These are phyloP conservation scores for Globomyces pollinis-pini DNA, from an alignment of 192 early-diverging fungal species.

Conservation along the genomic window DNA sequence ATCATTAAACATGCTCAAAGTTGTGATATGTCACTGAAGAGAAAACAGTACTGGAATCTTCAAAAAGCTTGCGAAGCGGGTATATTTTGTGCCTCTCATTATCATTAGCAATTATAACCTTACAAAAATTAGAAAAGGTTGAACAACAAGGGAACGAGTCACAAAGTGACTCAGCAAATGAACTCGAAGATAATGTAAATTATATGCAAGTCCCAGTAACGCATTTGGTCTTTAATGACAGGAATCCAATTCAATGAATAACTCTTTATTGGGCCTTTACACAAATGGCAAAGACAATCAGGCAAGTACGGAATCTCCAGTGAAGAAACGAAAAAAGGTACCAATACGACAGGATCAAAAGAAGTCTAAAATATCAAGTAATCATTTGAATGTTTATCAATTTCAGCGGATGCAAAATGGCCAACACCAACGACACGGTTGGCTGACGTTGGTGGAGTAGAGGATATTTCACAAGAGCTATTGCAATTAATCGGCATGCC, in stretches of 20 bases:
- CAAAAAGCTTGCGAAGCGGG: not conserved
- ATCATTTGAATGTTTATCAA: not conserved
- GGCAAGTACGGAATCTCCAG: not conserved
- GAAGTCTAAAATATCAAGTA: not conserved
- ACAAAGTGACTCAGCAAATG: not conserved
- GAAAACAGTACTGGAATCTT: not conserved
- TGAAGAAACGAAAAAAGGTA: not conserved
- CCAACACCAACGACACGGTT: constrained; percentile 54
- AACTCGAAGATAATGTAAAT: not conserved
- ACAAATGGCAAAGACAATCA: not conserved
- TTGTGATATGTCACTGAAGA: not conserved
- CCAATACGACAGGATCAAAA: not conserved
- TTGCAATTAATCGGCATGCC: constrained; percentile 91
- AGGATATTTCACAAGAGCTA: constrained; percentile 53
- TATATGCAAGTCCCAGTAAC: not conserved
- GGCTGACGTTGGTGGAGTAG: constrained; percentile 84
- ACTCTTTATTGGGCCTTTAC: not conserved
- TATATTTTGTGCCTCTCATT: not conserved
- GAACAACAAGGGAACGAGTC: not conserved
- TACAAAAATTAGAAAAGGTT: not conserved
- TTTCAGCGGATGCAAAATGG: constrained; percentile 26
- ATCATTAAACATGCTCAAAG: not conserved
- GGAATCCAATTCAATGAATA: not conserved
- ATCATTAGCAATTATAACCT: not conserved
- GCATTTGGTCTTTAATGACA: not conserved